Conservation (phyloP, 495 filamentous ascomycete species). For the Aspergillus baeticus region DNA sequence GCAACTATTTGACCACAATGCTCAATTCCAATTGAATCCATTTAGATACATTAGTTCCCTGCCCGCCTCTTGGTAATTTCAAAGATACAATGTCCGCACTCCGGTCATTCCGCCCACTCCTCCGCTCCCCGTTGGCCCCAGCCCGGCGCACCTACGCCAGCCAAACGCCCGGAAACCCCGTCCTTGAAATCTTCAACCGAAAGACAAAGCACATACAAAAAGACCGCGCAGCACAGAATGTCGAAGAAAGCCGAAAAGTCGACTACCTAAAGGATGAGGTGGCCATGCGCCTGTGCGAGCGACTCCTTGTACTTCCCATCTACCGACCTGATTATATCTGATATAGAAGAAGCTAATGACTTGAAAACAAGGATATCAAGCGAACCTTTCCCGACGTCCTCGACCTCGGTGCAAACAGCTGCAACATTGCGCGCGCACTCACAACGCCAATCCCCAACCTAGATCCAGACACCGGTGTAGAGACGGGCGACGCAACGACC, state of each 20-base stretch:
- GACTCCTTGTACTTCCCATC: slow-evolving; percentile 63
- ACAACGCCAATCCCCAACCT: slow-evolving; percentile 65
- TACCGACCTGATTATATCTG: background rate
- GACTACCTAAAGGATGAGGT: slow-evolving; percentile 95
- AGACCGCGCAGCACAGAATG: slow-evolving; percentile 74
- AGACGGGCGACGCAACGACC: slow-evolving; percentile 36
- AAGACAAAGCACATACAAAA: slow-evolving; percentile 85
- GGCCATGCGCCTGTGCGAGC: slow-evolving; percentile 78
- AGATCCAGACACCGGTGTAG: background rate
- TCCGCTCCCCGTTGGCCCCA: slow-evolving; percentile 18
- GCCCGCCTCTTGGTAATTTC: too few relatives aligned
- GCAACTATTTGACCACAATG: background rate
- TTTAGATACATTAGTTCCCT: too few relatives aligned
- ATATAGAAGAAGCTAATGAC: background rate
- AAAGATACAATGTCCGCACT: slow-evolving; percentile 7
- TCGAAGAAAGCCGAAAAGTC: slow-evolving; percentile 68
- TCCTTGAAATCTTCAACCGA: slow-evolving; percentile 88
- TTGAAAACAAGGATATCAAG: slow-evolving; percentile 73
- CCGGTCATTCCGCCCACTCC: slow-evolving; percentile 23
- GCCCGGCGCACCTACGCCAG: slow-evolving; percentile 63
- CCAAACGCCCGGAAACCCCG: slow-evolving; percentile 70
- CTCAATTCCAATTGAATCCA: too few relatives aligned
- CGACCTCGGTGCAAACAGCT: slow-evolving; percentile 93
- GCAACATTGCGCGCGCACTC: slow-evolving; percentile 84
- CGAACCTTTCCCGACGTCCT: slow-evolving; percentile 80